Conservation (phyloP, 179 eudicot genomes). For the Gypsophila paniculata region DNA sequence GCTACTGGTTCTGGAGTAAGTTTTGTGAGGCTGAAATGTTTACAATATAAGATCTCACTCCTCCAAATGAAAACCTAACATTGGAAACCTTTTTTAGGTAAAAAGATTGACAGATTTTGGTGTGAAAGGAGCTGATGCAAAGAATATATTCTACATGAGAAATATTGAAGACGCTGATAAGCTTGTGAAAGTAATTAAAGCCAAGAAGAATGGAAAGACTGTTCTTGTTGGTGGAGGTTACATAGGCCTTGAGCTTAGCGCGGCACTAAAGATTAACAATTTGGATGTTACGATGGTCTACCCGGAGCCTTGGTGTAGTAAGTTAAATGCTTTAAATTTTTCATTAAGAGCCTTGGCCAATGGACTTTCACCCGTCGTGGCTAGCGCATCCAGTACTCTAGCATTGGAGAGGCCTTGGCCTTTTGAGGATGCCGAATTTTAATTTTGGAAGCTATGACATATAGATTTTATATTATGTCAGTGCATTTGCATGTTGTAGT, state of each 20-base stretch:
- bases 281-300: conserved; percentile 91
- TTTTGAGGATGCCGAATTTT: too few relatives aligned
- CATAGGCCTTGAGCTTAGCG: conserved; percentile 96
- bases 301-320: conserved; percentile 99
- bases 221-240: conserved; percentile 98
- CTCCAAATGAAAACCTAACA: too few relatives aligned
- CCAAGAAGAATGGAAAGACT: conserved; percentile 78
- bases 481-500: too few relatives aligned
- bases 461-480: too few relatives aligned
- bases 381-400: too few relatives aligned
- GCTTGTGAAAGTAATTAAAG: conserved; percentile 75
- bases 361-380: too few relatives aligned
- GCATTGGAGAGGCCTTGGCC: too few relatives aligned
- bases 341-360: too few relatives aligned
- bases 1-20: conserved; percentile 94
- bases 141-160: conserved; percentile 85
- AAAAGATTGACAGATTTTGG: conserved; percentile 79
- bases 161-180: conserved; percentile 91
- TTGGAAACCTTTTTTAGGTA: too few relatives aligned
- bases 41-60: too few relatives aligned
- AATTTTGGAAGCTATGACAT: too few relatives aligned
- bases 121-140: conserved; percentile 92
- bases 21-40: too few relatives aligned
- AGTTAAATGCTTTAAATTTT: conserved; percentile 49
- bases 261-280: conserved; percentile 68